These are phyloP conservation scores for Eucalyptus rudis DNA, from an alignment of 345 rosid genomes.

Conservation along the genomic window DNA sequence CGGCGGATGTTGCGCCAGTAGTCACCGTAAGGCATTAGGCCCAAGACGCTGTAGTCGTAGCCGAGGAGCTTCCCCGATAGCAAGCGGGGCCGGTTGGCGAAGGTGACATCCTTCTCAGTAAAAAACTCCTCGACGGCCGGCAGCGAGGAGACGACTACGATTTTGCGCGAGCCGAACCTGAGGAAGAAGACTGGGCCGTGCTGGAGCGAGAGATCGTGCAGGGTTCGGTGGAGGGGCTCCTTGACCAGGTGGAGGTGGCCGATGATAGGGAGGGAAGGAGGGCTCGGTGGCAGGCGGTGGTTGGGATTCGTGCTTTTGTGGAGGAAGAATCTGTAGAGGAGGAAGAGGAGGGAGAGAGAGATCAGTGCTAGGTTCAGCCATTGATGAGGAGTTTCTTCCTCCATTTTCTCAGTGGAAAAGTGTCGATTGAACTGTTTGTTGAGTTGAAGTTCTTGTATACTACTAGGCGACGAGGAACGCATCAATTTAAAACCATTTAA, in stretches of 20 bases:
- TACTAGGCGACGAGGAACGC: background rate
- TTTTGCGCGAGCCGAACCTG: background rate
- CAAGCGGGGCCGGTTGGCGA: conserved; percentile 2
- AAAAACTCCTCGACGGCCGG: conserved; percentile 5
- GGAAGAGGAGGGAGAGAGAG: background rate
- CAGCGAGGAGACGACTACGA: background rate
- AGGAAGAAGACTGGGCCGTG: background rate
- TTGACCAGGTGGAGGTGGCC: conserved; percentile 9
- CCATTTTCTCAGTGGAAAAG: background rate
- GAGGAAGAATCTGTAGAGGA: background rate
- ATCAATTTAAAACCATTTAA: background rate
- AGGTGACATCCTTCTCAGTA: conserved; percentile 1
- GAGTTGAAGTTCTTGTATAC: background rate
- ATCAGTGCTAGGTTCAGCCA: background rate
- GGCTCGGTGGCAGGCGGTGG: background rate
- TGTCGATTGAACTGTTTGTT: background rate
- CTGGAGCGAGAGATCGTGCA: background rate
- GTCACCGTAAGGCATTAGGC: background rate
- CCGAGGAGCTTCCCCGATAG: background rate
- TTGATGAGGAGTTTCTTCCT: background rate
- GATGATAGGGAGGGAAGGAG: background rate
- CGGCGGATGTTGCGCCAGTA: conserved; percentile 17
- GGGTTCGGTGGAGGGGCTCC: conserved; percentile 1
- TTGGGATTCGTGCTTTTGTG: background rate
- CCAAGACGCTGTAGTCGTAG: background rate